These are phyloP conservation scores for Cryptosporidium canis DNA, from an alignment of 169 alveolate genomes.

Conservation along the genomic window DNA sequence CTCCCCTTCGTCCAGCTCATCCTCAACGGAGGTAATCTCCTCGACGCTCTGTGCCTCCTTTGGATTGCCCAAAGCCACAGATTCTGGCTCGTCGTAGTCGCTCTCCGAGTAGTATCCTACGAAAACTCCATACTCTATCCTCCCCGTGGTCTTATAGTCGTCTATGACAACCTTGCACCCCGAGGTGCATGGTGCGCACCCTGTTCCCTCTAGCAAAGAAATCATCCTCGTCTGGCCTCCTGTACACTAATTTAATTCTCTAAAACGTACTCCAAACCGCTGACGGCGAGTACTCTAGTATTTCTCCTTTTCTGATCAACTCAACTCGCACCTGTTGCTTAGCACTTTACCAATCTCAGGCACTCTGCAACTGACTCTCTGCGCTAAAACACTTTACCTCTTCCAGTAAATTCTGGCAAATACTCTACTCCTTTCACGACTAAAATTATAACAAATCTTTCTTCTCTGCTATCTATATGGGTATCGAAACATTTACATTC, in stretches of 20 bases:
- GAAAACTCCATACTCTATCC: constrained; percentile 68
- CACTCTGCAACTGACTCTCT: not conserved
- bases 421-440: not conserved
- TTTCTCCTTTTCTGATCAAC: not conserved
- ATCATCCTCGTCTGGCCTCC: not conserved
- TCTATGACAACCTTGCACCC: constrained; percentile 34
- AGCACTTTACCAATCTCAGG: not conserved
- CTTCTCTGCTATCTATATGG: not conserved
- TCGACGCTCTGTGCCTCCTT: not conserved
- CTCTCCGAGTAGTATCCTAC: constrained; percentile 69
- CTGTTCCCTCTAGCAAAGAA: constrained; percentile 25
- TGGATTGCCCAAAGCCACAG: not conserved
- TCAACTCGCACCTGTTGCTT: not conserved
- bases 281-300: not conserved
- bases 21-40: constrained; percentile 9
- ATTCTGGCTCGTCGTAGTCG: constrained; percentile 1
- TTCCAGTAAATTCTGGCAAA: not conserved
- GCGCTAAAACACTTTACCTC: not conserved
- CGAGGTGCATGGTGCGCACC: constrained; percentile 52
- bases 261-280: not conserved
- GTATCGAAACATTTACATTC: constrained; percentile 15
- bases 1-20: constrained; percentile 43
- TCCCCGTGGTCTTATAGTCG: constrained; percentile 27
- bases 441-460: not conserved
- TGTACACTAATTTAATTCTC: not conserved